Evolutionary conservation across 495 filamentous ascomycete species (phyloP).

Genomic region (Lophium mytilinum): DNA sequence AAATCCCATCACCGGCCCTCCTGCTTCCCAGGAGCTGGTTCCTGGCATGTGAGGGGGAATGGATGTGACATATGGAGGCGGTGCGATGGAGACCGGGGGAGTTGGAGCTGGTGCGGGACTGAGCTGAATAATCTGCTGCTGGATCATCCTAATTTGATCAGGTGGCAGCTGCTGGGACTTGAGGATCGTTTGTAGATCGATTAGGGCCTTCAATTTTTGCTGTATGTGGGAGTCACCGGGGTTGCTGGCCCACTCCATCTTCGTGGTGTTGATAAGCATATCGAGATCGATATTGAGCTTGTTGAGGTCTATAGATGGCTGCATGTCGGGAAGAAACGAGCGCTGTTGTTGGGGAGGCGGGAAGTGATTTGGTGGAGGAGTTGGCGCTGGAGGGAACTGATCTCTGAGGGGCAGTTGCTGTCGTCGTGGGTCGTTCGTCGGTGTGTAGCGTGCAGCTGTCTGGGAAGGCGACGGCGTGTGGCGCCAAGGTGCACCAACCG

Average conservation of each 20-base stretch:
- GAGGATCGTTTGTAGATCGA: conserved; percentile 77
- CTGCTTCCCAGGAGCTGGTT: conserved; percentile 17
- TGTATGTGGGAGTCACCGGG: conserved; percentile 65
- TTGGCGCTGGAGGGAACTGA: conserved; percentile 10
- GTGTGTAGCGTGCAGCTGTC: conserved; percentile 35
- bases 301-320: conserved; percentile 46
- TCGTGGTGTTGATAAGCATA: conserved; percentile 59
- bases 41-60: conserved; percentile 16
- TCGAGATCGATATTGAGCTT: conserved; percentile 75
- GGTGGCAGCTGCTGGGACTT: conserved; percentile 68
- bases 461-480: conserved; percentile 66
- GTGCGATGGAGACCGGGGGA: conserved; percentile 6
- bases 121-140: conserved; percentile 69
- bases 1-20: conserved; percentile 10
- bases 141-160: conserved; percentile 70
- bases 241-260: conserved; percentile 62
- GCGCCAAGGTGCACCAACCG: conserved; percentile 46
- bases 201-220: conserved; percentile 71
- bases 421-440: conserved; percentile 28
- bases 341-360: conserved; percentile 22
- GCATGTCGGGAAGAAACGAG: neutral
- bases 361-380: conserved; percentile 13
- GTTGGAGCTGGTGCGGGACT: conserved; percentile 30
- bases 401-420: conserved; percentile 11
- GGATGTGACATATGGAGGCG: neutral